Conservation (phyloP, 768 basidiomycete genomes). For the Cyclocybe cylindracea region DNA sequence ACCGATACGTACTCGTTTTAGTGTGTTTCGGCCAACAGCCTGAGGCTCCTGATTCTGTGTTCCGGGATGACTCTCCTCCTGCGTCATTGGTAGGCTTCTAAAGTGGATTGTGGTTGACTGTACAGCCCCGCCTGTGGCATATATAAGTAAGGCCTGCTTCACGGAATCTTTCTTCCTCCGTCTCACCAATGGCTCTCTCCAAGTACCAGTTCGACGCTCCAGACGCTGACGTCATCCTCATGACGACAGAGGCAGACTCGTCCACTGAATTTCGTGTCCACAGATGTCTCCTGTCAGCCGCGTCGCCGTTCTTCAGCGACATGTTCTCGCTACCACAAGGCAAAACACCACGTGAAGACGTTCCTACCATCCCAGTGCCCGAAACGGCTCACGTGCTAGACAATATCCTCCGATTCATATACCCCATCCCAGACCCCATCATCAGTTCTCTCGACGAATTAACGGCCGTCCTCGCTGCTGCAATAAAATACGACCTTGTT, state of each 20-base stretch:
- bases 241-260: slow-evolving; percentile 26
- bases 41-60: no score
- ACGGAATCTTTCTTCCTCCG: neutral
- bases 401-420: slow-evolving; percentile 58
- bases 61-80: no score
- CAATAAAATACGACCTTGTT: slow-evolving; percentile 65
- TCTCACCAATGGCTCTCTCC: slow-evolving; percentile 7
- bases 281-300: slow-evolving; percentile 58
- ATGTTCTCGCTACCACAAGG: slow-evolving; percentile 68
- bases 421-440: slow-evolving; percentile 58
- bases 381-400: slow-evolving; percentile 49
- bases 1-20: no score
- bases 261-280: slow-evolving; percentile 60
- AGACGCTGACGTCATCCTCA: slow-evolving; percentile 27
- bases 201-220: slow-evolving; percentile 35
- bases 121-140: no score
- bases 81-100: no score
- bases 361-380: slow-evolving; percentile 55
- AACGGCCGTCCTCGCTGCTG: slow-evolving; percentile 47
- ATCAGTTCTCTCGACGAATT: slow-evolving; percentile 57
- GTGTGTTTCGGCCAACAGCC: no score
- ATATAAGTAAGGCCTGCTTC: neutral
- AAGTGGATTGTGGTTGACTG: no score
- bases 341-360: slow-evolving; percentile 14
- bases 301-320: slow-evolving; percentile 68